phyloP scores from a whole-genome alignment of 179 eudicot genomes.

The Heliamphora pulchella region DNA sequence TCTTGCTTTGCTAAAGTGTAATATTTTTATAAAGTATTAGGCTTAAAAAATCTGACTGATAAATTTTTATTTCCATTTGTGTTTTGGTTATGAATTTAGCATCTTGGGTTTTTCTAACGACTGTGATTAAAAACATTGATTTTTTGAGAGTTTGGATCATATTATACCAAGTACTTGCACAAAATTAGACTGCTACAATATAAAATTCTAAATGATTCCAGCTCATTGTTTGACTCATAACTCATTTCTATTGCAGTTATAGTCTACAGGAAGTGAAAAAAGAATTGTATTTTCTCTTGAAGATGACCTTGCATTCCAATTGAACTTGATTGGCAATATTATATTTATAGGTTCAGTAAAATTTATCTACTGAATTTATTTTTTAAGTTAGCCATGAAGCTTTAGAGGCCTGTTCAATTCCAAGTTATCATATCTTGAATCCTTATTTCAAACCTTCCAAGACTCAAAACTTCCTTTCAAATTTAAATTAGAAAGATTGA shows the following conservation, averaged over 20 bases:
- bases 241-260: slow-evolving; percentile 1
- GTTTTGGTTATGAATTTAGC: background rate
- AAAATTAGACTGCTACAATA: background rate
- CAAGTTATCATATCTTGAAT: background rate
- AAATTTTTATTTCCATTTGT: background rate
- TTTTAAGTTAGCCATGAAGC: slow-evolving; percentile 3
- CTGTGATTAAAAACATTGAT: background rate
- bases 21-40: background rate
- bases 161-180: background rate
- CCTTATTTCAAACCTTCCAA: background rate
- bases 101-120: background rate
- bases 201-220: background rate
- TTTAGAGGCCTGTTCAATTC: background rate
- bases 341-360: background rate
- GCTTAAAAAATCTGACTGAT: background rate
- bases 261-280: background rate
- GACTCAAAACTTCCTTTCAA: background rate
- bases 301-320: background rate
- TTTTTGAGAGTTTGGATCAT: background rate
- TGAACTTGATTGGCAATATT: background rate
- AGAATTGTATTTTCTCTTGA: background rate
- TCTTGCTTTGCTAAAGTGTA: background rate
- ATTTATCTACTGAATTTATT: background rate
- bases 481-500: background rate
- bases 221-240: background rate